Percentiles rank a stretch among this genome's conserved stretches.
phyloP scores from a whole-genome alignment of 805 yeast genomes.

The Debaryomyces hansenii region DNA sequence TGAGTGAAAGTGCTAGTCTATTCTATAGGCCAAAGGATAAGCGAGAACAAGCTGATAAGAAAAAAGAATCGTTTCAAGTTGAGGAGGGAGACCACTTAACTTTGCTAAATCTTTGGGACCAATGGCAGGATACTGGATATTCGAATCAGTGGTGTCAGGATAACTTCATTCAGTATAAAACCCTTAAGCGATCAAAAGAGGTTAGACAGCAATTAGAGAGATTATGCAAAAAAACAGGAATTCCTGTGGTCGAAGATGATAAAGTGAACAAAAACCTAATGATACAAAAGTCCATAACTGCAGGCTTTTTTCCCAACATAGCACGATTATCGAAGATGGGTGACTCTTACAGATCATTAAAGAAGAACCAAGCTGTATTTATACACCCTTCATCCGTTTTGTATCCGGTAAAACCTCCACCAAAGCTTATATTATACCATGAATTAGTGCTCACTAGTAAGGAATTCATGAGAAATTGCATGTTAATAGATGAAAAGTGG shows the following conservation, averaged over 20 bases:
- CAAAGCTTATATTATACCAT: constrained; percentile 73
- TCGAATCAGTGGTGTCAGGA: constrained; percentile 84
- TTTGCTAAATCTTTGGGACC: constrained; percentile 69
- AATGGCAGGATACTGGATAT: constrained; percentile 68
- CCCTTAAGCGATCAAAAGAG: constrained; percentile 66
- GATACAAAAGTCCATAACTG: constrained; percentile 55
- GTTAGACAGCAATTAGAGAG: constrained; percentile 68
- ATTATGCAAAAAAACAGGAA: constrained; percentile 56
- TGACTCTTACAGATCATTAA: constrained; percentile 65
- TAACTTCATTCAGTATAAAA: constrained; percentile 73
- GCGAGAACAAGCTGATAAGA: constrained; percentile 63
- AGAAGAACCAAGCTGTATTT: constrained; percentile 68
- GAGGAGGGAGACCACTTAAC: constrained; percentile 79
- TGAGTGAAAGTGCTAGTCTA: constrained; percentile 72
- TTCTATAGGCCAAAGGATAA: constrained; percentile 72
- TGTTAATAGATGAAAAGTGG: constrained; percentile 74
- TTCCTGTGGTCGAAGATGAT: constrained; percentile 22
- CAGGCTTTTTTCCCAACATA: constrained; percentile 71
- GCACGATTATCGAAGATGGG: constrained; percentile 63
- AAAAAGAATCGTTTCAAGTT: constrained; percentile 54
- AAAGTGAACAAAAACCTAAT: constrained; percentile 13
- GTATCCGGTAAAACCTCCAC: constrained; percentile 65
- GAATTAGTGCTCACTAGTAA: constrained; percentile 81
- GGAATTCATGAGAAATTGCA: constrained; percentile 84
- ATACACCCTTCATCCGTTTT: constrained; percentile 87